Base-by-base conservation (phyloP, 1,284 basidiomycete species). In the Ustilago loliicola region DNA sequence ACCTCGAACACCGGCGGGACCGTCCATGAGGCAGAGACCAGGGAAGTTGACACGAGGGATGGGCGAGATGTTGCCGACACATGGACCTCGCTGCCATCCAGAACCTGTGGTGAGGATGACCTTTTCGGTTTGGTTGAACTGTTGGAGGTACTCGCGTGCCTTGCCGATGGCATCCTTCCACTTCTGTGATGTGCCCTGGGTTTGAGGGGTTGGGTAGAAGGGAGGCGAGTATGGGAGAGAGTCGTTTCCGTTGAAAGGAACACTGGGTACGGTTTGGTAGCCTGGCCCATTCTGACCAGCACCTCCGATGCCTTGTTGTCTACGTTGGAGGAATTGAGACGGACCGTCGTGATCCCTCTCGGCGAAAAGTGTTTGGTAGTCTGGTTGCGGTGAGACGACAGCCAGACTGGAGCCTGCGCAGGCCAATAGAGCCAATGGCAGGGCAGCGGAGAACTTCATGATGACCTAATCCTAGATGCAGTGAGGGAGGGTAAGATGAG, bases 11-110 rank as follows among this genome's bases (percentile, higher is more conserved):
- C 92, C 92, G 9, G 90, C 86, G 3, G 89, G 88, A 13, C 80
- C 80, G 71, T 89, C 89, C 71, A 88, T 81, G 55, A 93, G 87
- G 83, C 93, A 94, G 29, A 93, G 61, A 0, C 92, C 92, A 1
- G 89, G 89, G 86, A 92, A 93, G 47, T 88, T 88, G 66, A 91
- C 90, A 1, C 89, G 88, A 0, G 90, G 88, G 52, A 93, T 89
- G 48, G 80, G 57, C 4, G 62, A 59, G 21, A 77, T 83, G 74
- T 83, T 80, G 23, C 83, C 84, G 2, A 82, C 83, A 48, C 83
- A 85, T 19, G 45, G 77, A 8, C 83, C 83, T 27, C 61, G 63
- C n/a, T 65, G 52, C 59, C 63, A 79, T 19, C 77, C 75, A 0
- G 65, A 51, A 25, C 84, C 89, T 7, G 89, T 88, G 4, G 87